phyloP scores from a whole-genome alignment of 1,284 basidiomycete genomes.

The Leccinum griseonigrum region DNA sequence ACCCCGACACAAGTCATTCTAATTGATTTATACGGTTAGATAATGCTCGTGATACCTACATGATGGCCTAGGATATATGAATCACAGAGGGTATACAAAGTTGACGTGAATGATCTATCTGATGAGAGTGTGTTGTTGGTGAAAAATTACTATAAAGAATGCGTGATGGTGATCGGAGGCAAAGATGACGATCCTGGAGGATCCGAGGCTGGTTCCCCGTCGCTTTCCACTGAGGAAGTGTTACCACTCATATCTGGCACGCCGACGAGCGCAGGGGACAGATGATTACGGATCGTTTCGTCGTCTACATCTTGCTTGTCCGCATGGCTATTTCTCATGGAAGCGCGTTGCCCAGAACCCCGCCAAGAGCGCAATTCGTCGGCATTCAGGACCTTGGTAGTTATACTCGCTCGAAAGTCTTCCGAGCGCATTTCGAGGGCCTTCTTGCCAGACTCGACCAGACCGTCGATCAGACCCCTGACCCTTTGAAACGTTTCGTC shows the following conservation, averaged over 20 bases:
- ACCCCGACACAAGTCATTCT: background rate
- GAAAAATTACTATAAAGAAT: constrained; percentile 28
- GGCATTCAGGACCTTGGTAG: constrained; percentile 66
- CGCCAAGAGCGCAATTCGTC: constrained; percentile 67
- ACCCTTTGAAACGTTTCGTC: constrained; percentile 56
- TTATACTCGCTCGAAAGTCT: constrained; percentile 46
- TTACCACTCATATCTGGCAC: constrained; percentile 28
- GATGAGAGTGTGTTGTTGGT: constrained; percentile 11
- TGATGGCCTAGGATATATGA: constrained; percentile 11
- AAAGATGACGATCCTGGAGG: constrained; percentile 20
- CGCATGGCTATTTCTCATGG: constrained; percentile 6
- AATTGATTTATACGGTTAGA: constrained; percentile 14
- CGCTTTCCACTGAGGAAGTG: constrained; percentile 32
- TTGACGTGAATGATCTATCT: constrained; percentile 23
- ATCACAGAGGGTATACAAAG: constrained; percentile 23
- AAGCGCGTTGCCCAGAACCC: constrained; percentile 32
- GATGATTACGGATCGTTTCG: constrained; percentile 29
- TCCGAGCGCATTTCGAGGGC: constrained; percentile 59
- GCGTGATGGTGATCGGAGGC: constrained; percentile 43
- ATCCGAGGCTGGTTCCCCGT: constrained; percentile 28
- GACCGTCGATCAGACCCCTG: constrained; percentile 56
- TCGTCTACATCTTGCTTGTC: constrained; percentile 27
- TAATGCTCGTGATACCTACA: constrained; percentile 13
- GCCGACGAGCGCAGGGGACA: constrained; percentile 36
- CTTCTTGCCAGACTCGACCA: constrained; percentile 57